These are phyloP conservation scores for Bipolaris oryzae DNA, from an alignment of 2,329 filamentous ascomycete genomes.

Conservation along the genomic window DNA sequence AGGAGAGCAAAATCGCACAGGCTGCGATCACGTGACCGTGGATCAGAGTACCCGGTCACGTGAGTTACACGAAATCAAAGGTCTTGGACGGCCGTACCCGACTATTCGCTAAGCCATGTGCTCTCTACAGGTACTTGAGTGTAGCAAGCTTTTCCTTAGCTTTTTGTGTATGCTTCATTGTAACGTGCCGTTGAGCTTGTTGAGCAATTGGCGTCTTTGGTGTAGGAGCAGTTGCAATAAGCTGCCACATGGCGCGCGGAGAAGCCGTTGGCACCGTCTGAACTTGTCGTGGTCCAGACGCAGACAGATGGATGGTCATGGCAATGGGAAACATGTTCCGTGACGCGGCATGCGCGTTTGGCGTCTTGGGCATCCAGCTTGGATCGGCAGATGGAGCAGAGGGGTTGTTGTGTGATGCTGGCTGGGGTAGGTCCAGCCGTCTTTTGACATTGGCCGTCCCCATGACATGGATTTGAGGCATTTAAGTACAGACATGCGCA, in stretches of 20 bases:
- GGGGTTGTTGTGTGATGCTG: neutral
- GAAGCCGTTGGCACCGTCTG: too few species aligned
- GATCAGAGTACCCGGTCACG: neutral
- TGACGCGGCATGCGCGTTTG: conserved; percentile 6
- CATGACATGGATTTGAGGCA: conserved; percentile 20
- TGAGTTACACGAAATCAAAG: neutral
- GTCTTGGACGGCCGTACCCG: neutral
- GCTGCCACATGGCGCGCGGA: neutral
- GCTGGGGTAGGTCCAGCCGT: too few species aligned
- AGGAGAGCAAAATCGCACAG: too few species aligned
- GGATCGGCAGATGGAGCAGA: neutral
- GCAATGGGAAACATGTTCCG: conserved; percentile 1
- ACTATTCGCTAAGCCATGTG: conserved; percentile 15
- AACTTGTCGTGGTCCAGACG: neutral
- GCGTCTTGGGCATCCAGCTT: neutral
- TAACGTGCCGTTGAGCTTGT: neutral
- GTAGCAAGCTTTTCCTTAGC: conserved; percentile 15
- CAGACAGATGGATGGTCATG: neutral
- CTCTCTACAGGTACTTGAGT: neutral
- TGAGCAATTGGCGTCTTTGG: neutral
- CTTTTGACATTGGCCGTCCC: neutral
- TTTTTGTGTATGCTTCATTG: conserved; percentile 5
- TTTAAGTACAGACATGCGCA: conserved; percentile 4
- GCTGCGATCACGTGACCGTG: too few species aligned
- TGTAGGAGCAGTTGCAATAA: neutral